Percentiles rank a stretch among this genome's conserved stretches.
Conservation (phyloP, 2,329 filamentous ascomycete species). For the Trichoderma sp. region DNA sequence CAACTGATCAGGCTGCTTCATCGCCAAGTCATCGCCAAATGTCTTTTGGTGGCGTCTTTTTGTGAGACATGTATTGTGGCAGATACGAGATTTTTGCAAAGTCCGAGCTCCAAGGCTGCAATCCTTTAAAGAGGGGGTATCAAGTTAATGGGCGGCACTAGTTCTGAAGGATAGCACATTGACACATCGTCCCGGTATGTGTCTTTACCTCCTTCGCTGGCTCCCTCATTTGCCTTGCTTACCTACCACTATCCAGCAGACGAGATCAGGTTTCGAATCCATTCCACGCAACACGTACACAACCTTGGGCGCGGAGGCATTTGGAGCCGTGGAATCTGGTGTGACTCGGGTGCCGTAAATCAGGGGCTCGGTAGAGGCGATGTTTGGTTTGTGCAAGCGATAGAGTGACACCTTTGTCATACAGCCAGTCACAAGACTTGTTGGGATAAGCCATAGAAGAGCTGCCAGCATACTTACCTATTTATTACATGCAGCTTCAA, state of each 20-base stretch:
- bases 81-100: neutral
- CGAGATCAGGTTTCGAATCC: neutral
- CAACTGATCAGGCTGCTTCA: neutral
- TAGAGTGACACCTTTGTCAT: neutral
- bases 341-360: constrained; percentile 9
- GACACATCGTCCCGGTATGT: neutral
- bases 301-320: neutral
- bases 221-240: neutral
- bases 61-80: constrained; percentile 11
- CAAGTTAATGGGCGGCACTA: neutral
- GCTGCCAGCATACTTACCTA: neutral
- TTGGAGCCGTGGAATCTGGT: constrained; percentile 8
- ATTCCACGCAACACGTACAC: neutral
- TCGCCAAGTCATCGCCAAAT: neutral
- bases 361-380: constrained; percentile 19
- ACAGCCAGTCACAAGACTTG: neutral
- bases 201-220: neutral
- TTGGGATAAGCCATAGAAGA: neutral
- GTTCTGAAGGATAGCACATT: neutral
- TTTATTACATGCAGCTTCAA: neutral
- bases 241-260: neutral
- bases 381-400: constrained; percentile 15
- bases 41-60: constrained; percentile 9
- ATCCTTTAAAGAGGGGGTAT: neutral
- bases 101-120: neutral